A percentile compares a stretch with the other conserved stretches of the same genome.
Conservation (phyloP, 1,284 basidiomycete species). For the Erythrobasidium hasegawianum region DNA sequence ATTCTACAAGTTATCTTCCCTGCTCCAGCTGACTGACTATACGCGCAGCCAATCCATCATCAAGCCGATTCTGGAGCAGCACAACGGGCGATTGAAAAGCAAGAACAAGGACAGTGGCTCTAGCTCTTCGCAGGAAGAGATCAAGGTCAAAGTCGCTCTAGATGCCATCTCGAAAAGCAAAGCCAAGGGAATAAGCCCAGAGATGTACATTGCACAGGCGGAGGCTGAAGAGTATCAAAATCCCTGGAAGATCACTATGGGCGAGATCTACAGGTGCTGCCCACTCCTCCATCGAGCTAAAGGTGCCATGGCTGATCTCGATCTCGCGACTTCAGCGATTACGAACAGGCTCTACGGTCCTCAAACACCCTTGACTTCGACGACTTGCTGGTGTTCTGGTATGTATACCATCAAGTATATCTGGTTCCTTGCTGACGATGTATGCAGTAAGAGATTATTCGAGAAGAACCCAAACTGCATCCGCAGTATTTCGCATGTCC, state of each 20-base stretch:
- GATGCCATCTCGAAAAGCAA: constrained; percentile 77
- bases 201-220: constrained; percentile 40
- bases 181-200: constrained; percentile 62
- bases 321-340: constrained; percentile 55
- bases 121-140: constrained; percentile 51
- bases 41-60: constrained; percentile 53
- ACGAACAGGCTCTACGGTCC: constrained; percentile 61
- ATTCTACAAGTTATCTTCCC: constrained; percentile 2
- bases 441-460: constrained; percentile 63
- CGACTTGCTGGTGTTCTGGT: constrained; percentile 70
- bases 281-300: neutral
- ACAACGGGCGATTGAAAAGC: constrained; percentile 54
- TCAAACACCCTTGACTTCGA: constrained; percentile 83
- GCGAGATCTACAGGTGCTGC: constrained; percentile 13
- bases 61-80: constrained; percentile 59
- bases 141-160: constrained; percentile 62
- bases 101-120: neutral
- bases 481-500: constrained; percentile 66
- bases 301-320: neutral
- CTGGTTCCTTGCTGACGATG: neutral
- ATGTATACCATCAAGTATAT: neutral
- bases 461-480: constrained; percentile 57
- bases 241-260: constrained; percentile 33
- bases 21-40: neutral
- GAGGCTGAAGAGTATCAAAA: constrained; percentile 27